A percentile compares a stretch with the other conserved stretches of the same genome.
These are phyloP conservation scores for Thelonectria rubi DNA, from an alignment of 2,329 filamentous ascomycete genomes.

Conservation along the genomic window DNA sequence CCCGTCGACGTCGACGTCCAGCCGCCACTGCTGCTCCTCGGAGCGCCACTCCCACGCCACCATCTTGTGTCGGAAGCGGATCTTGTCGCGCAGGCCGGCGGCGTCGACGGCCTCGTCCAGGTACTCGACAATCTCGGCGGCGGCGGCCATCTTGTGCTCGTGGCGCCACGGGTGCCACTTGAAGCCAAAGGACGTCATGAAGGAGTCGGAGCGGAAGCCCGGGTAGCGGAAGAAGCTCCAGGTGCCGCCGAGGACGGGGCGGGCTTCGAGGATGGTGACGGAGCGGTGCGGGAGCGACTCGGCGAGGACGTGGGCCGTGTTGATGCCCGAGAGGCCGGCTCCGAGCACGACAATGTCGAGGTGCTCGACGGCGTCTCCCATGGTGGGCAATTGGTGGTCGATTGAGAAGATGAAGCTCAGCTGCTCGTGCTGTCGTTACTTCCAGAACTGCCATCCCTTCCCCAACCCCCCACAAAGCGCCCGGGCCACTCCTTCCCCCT, in stretches of 20 bases:
- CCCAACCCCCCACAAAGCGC: background rate
- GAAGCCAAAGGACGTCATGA: constrained; percentile 71
- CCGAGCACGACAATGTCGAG: constrained; percentile 72
- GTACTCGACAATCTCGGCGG: constrained; percentile 62
- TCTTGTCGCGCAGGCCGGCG: constrained; percentile 62
- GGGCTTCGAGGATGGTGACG: constrained; percentile 74
- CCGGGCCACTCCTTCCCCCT: background rate
- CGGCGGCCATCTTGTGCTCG: constrained; percentile 60
- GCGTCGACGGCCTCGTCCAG: constrained; percentile 60
- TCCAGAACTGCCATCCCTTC: background rate
- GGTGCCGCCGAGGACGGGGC: constrained; percentile 74
- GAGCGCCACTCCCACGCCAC: constrained; percentile 62
- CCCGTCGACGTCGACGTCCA: constrained; percentile 53
- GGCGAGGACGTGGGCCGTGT: constrained; percentile 73
- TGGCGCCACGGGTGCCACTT: constrained; percentile 76
- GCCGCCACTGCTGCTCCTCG: constrained; percentile 63
- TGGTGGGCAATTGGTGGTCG: constrained; percentile 19
- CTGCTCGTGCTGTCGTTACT: background rate
- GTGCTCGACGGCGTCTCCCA: constrained; percentile 35
- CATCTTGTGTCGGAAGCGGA: constrained; percentile 62
- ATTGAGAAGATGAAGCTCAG: background rate
- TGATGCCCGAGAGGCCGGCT: constrained; percentile 78
- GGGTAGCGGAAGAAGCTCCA: constrained; percentile 84
- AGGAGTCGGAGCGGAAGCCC: constrained; percentile 73
- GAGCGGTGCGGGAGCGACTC: constrained; percentile 62